Evolutionary conservation across 75 land plant genomes (phyloP), one percentile per base, ranked within the genome.

Genomic region (Larix kaempferi): DNA sequence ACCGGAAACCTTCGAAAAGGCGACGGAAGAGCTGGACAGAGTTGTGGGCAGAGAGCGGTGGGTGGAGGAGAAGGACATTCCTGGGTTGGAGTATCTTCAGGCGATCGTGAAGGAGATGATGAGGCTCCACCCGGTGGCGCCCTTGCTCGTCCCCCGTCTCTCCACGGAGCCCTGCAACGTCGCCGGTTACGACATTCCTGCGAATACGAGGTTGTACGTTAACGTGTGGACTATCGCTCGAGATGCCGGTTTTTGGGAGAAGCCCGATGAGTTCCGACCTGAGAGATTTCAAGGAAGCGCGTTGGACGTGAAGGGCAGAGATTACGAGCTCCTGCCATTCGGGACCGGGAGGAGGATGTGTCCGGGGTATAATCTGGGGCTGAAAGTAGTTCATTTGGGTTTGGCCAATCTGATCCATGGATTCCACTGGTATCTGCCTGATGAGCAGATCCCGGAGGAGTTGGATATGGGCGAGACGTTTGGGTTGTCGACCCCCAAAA

Each of bases 141-240:
- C 92, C 29, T 10, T 90, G 21, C 80, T 80, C 21, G 41, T 80
- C 4, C 33, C 33, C 1, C 55, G 89, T 37, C 80, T 82, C 41
- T 82, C 88, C 33, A 81, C 23, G 39, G 74, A 81, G 71, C 81
- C 76, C 23, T 85, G 86, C 78, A 65, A 25, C 52, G 29, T 85
- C 21, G 55, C 5, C 22, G 87, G 88, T 14, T 87, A 82, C 64
- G 54, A 84, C 3, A 83, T 89, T 23, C 86, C 91, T 13, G 80
- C 80, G 44, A 77, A 75, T 17, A 87, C 92, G 0, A 25, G 73
- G 55, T 56, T 87, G 5, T 80, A 83, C 44, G 83, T 89, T 33
- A 91, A 91, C 74, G 81, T 87, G 1, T 89, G 91, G 83, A 85
- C 92, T 3, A 79, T 89, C 6, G 87, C 85, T 0, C 76, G 93